These are phyloP conservation scores for Grifola frondosa DNA, from an alignment of 1,284 basidiomycete species.

Conservation along the genomic window DNA sequence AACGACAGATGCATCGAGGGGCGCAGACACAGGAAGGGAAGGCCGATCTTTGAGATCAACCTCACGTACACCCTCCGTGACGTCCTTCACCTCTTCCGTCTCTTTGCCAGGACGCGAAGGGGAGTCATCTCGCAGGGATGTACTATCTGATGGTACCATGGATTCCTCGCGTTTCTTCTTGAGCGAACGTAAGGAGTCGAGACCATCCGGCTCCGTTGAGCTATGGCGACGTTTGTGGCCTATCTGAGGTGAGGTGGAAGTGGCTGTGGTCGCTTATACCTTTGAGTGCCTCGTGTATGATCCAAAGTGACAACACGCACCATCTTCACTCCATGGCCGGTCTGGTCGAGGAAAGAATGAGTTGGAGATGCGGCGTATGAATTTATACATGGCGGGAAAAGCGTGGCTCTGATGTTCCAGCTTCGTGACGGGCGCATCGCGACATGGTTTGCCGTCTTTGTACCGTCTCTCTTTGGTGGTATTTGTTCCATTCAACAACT, in stretches of 20 bases:
- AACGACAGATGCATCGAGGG: conserved; percentile 43
- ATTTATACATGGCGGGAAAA: conserved; percentile 77
- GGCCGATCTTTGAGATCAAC: conserved; percentile 55
- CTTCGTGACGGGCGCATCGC: no score
- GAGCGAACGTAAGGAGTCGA: conserved; percentile 36
- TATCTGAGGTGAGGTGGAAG: conserved; percentile 68
- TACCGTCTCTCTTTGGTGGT: no score
- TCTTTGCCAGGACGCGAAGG: conserved; percentile 28
- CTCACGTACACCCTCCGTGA: conserved; percentile 67
- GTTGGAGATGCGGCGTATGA: conserved; percentile 68
- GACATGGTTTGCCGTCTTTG: no score
- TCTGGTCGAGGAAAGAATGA: conserved; percentile 70
- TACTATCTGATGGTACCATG: conserved; percentile 23
- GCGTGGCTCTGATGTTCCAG: no score
- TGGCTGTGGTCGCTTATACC: conserved; percentile 45
- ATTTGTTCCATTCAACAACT: no score
- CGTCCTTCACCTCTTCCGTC: conserved; percentile 61
- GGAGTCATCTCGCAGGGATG: conserved; percentile 20
- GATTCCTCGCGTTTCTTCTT: conserved; percentile 47
- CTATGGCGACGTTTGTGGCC: conserved; percentile 65
- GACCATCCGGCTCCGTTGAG: conserved; percentile 49
- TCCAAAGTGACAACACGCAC: conserved; percentile 40
- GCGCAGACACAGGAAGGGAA: conserved; percentile 20
- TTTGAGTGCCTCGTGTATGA: conserved; percentile 12
- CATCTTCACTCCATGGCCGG: conserved; percentile 72